Percentiles rank a stretch among this genome's conserved stretches.
Conservation (phyloP, 179 eudicot species). For the Spinacia oleracea region DNA sequence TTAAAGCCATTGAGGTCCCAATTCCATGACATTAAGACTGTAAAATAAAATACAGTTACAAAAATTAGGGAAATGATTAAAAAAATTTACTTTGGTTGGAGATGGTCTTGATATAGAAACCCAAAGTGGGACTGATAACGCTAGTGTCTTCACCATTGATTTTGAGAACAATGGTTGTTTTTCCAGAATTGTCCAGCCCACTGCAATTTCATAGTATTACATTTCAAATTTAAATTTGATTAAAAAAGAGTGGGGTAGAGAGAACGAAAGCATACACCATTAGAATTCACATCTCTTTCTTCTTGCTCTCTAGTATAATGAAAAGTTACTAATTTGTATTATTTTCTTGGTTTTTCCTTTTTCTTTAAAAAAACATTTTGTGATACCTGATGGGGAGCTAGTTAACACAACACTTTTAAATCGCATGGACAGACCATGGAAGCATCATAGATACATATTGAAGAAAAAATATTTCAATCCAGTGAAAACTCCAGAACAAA, state of each 20-base stretch:
- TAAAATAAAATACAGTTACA: neutral
- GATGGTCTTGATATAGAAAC: slow-evolving; percentile 92
- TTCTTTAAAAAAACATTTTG: too few species aligned
- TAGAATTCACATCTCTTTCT: slow-evolving; percentile 94
- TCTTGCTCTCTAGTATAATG: too few species aligned
- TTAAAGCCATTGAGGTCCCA: neutral
- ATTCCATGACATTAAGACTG: neutral
- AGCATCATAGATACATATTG: too few species aligned
- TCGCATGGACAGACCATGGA: too few species aligned
- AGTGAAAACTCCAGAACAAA: too few species aligned
- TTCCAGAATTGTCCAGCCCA: slow-evolving; percentile 92
- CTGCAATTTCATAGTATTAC: slow-evolving; percentile 31
- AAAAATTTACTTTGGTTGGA: slow-evolving; percentile 61
- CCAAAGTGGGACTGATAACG: slow-evolving; percentile 85
- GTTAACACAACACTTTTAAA: too few species aligned
- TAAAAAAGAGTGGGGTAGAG: neutral
- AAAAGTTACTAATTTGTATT: too few species aligned
- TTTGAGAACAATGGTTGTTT: slow-evolving; percentile 88
- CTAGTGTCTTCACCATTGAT: slow-evolving; percentile 97
- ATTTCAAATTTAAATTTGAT: neutral
- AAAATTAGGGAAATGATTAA: neutral
- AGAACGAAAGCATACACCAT: slow-evolving; percentile 72
- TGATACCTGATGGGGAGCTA: too few species aligned
- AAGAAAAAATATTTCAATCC: too few species aligned
- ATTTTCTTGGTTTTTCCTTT: too few species aligned